phyloP scores from a whole-genome alignment of 1,284 basidiomycete genomes.

The Cystobasidiaceae sp. region DNA sequence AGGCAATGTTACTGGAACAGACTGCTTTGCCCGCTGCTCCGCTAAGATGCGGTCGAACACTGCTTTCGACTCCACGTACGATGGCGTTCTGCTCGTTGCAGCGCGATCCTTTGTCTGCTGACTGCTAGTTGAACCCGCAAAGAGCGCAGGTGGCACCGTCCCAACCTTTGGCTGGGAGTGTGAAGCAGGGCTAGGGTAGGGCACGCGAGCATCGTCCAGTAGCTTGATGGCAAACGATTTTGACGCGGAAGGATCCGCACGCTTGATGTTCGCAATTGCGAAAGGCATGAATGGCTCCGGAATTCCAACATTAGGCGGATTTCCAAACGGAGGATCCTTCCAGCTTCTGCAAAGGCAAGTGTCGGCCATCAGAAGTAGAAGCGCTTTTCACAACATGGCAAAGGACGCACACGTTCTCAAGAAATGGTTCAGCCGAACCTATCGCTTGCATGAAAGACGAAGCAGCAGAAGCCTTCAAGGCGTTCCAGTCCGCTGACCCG shows the following conservation, averaged over 20 bases:
- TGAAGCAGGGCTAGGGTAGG: constrained; percentile 7
- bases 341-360: neutral
- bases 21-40: too few relatives aligned
- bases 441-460: neutral
- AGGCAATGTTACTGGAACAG: too few relatives aligned
- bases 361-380: neutral
- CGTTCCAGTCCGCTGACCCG: neutral
- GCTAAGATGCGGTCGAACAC: too few relatives aligned
- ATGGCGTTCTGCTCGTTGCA: neutral
- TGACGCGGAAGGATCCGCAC: neutral
- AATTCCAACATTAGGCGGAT: neutral
- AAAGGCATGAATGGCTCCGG: neutral
- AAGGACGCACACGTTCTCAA: constrained; percentile 15
- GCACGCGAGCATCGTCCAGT: neutral
- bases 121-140: neutral
- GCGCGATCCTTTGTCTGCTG: neutral
- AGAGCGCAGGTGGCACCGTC: neutral
- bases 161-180: neutral
- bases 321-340: constrained; percentile 15
- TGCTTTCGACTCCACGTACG: too few relatives aligned
- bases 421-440: neutral
- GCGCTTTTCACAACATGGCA: neutral
- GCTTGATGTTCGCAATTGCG: neutral
- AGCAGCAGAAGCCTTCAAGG: constrained; percentile 5
- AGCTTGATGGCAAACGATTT: constrained; percentile 1